Base-by-base conservation (phyloP, 23 red algal species). In the Cyanidium caldarium region DNA sequence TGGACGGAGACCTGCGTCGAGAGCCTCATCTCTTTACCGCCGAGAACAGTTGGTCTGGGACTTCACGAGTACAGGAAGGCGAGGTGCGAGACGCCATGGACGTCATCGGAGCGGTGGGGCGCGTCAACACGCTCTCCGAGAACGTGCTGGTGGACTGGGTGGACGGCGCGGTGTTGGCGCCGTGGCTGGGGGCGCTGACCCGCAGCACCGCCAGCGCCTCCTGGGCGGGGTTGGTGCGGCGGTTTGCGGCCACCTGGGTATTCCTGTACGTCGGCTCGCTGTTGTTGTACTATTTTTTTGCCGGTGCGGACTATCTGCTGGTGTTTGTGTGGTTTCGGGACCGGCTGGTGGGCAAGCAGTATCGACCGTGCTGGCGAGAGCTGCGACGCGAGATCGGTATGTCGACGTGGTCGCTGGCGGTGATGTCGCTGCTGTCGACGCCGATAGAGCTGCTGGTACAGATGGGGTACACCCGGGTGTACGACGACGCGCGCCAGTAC, bases 381-480 rank as follows among this genome's bases (percentile, higher is more conserved):
- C 34, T 98, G 7, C 65, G 79, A 17, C 65, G 81, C 1, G 92
- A 98, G 56, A 82, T 98, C 14, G 40, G 66, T 39, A 77, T 85
- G 40, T 85, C 78, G 35, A 80, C 84, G 26, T 78, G 65, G 23
- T 84, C 78, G 2, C 78, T 98, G 33, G 57, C 77, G 1, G 29
- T 89, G 16, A 98, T 98, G 92, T 68, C 92, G 13, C 70, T 51
- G 13, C 42, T 98, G 15, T 69, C 70, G 1, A 79, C 77, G 1
- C 92, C 92, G 2, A 44, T 68, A 26, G 92, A 98, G 42, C 44
- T 98, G n/a, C 38, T 73, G 39, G 67, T 98, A 28, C 92, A 98
- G 58, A 45, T 83, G 12, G 92, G 92, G 15, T 86, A 86, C 65
- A 66, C 79, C 39, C 80, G 78, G 31, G 72, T 88, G 5, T 98